Evolutionary conservation across 257 asterid genomes (phyloP).

Genomic region (Scutellaria minor): DNA sequence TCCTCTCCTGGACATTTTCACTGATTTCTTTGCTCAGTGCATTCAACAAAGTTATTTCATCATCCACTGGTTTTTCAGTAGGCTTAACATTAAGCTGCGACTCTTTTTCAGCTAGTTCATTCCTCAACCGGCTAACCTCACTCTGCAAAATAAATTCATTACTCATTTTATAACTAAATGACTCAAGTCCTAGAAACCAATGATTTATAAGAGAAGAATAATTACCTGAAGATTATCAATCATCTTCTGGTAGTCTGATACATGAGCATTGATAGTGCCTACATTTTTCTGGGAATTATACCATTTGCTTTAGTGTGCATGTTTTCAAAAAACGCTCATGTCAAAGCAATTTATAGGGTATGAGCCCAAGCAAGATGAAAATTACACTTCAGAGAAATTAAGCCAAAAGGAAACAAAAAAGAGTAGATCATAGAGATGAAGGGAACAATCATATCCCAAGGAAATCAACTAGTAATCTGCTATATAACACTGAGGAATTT

Average conservation of each 20-base stretch:
- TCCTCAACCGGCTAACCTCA: conserved; percentile 81
- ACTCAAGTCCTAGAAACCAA: conserved; percentile 25
- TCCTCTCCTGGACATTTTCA: conserved; percentile 96
- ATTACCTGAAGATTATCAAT: conserved; percentile 90
- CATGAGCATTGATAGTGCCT: conserved; percentile 77
- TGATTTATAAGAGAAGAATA: conserved; percentile 21
- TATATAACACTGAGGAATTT: conserved; percentile 8
- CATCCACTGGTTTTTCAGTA: conserved; percentile 67
- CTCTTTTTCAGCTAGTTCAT: conserved; percentile 89
- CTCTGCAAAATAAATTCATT: conserved; percentile 53
- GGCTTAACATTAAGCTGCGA: conserved; percentile 78
- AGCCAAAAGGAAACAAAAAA: not conserved
- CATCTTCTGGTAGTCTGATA: conserved; percentile 93
- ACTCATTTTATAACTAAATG: conserved; percentile 27
- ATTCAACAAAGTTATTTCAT: conserved; percentile 75
- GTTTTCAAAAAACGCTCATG: conserved; percentile 20
- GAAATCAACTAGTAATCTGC: conserved; percentile 12
- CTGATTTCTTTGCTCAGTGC: conserved; percentile 83
- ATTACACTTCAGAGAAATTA: conserved; percentile 2
- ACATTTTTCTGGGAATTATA: conserved; percentile 75
- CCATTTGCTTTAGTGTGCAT: conserved; percentile 33
- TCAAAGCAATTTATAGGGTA: not conserved
- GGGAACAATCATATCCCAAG: conserved; percentile 13
- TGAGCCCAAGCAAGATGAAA: not conserved
- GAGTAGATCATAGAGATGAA: conserved; percentile 7